Evolutionary conservation across 1,284 basidiomycete genomes (phyloP).

Genomic region (Puccinia hordei): DNA sequence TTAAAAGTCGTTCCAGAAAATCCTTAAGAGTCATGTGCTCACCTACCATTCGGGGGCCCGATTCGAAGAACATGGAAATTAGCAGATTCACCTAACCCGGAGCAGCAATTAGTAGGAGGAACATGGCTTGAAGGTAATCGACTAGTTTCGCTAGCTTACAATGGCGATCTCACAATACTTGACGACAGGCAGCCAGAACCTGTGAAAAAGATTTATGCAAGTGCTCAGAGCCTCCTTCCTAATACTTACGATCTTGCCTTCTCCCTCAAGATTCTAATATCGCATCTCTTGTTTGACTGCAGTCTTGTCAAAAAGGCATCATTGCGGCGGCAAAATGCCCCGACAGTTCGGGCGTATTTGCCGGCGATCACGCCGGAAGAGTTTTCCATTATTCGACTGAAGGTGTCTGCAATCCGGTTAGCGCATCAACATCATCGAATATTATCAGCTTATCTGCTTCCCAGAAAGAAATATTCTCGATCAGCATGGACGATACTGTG

Average conservation of each 20-base stretch:
- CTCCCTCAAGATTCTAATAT: not conserved
- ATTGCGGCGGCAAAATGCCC: constrained; percentile 45
- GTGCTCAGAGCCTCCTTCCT: not conserved
- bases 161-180: constrained; percentile 80
- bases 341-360: constrained; percentile 61
- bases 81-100: constrained; percentile 31
- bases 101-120: constrained; percentile 78
- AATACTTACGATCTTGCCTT: not conserved
- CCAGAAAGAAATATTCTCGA: constrained; percentile 65
- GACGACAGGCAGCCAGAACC: constrained; percentile 69
- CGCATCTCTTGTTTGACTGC: not conserved
- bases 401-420: constrained; percentile 61
- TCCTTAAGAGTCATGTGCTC: not conserved
- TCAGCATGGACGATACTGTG: constrained; percentile 78
- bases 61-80: constrained; percentile 41
- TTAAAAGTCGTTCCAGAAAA: not conserved
- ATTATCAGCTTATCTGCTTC: constrained; percentile 37
- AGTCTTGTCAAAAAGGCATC: constrained; percentile 50
- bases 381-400: constrained; percentile 67
- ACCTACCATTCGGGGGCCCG: not conserved
- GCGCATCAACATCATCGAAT: constrained; percentile 4
- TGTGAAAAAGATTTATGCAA: constrained; percentile 51
- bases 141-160: constrained; percentile 81
- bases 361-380: constrained; percentile 71
- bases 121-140: constrained; percentile 64